Conservation (phyloP, 2,329 filamentous ascomycete genomes). For the Pseudocercospora ulei region DNA sequence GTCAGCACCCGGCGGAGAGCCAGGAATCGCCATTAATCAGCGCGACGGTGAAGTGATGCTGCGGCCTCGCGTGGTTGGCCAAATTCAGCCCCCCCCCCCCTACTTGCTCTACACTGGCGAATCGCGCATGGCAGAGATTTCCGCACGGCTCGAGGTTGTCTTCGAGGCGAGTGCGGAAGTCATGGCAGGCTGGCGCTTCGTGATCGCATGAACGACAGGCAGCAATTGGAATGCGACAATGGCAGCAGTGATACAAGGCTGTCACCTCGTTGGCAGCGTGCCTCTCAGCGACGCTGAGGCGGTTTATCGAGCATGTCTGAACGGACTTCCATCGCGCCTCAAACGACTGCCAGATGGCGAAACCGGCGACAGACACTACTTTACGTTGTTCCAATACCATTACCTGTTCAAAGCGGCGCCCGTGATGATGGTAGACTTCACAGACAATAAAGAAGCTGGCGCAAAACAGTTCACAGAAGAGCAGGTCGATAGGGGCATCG, state of each 20-base stretch:
- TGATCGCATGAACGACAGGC: neutral
- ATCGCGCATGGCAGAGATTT: neutral
- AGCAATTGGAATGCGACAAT: constrained; percentile 3
- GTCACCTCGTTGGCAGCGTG: constrained; percentile 35
- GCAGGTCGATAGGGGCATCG: constrained; percentile 19
- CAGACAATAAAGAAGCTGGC: constrained; percentile 8
- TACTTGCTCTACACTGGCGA: neutral
- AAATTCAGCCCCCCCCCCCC: neutral
- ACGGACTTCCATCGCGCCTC: constrained; percentile 32
- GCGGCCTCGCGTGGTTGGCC: neutral
- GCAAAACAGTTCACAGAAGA: constrained; percentile 16
- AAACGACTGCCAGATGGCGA: constrained; percentile 38
- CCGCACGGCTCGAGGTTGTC: neutral
- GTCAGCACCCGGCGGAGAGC: constrained; percentile 1
- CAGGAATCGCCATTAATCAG: no score
- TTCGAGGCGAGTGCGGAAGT: constrained; percentile 5
- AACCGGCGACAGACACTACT: constrained; percentile 33
- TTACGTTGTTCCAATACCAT: constrained; percentile 31
- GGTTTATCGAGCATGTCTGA: constrained; percentile 29
- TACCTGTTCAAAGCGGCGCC: constrained; percentile 12
- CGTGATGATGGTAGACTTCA: constrained; percentile 11
- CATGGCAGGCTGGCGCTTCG: neutral
- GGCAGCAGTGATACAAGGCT: constrained; percentile 18
- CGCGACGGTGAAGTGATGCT: no score
- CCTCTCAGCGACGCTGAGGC: constrained; percentile 30